A percentile compares a stretch with the other conserved stretches of the same genome.
phyloP scores from a whole-genome alignment of 345 rosid genomes.

The Cardamine chenopodiifolia region DNA sequence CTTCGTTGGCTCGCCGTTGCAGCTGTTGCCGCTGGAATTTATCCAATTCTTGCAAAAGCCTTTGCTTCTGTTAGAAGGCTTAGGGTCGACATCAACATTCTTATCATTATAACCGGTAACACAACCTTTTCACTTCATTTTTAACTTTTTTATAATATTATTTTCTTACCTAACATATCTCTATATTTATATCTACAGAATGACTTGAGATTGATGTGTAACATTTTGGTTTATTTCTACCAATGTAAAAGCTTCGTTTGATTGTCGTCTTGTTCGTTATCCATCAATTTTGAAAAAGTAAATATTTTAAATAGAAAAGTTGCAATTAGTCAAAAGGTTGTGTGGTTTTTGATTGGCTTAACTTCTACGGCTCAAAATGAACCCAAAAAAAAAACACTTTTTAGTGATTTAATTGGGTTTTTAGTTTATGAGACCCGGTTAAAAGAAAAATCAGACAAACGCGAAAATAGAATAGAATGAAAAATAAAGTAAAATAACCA shows the following conservation, averaged over 20 bases:
- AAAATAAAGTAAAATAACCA: no score
- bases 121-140: neutral
- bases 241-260: neutral
- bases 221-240: neutral
- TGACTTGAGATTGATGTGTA: neutral
- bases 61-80: constrained; percentile 49
- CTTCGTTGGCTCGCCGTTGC: constrained; percentile 71
- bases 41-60: constrained; percentile 61
- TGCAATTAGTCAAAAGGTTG: neutral
- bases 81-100: constrained; percentile 69
- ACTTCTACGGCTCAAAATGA: constrained; percentile 20
- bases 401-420: neutral
- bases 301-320: neutral
- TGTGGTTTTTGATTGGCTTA: constrained; percentile 21
- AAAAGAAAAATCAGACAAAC: neutral
- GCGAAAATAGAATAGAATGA: no score
- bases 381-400: neutral
- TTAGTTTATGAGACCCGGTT: no score
- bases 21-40: constrained; percentile 66
- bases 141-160: neutral
- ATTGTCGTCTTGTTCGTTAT: no score
- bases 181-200: neutral
- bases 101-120: constrained; percentile 76
- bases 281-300: no score
- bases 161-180: neutral